These are phyloP conservation scores for Neofusicoccum sp. DNA, from an alignment of 2,329 filamentous ascomycete species.

Conservation along the genomic window DNA sequence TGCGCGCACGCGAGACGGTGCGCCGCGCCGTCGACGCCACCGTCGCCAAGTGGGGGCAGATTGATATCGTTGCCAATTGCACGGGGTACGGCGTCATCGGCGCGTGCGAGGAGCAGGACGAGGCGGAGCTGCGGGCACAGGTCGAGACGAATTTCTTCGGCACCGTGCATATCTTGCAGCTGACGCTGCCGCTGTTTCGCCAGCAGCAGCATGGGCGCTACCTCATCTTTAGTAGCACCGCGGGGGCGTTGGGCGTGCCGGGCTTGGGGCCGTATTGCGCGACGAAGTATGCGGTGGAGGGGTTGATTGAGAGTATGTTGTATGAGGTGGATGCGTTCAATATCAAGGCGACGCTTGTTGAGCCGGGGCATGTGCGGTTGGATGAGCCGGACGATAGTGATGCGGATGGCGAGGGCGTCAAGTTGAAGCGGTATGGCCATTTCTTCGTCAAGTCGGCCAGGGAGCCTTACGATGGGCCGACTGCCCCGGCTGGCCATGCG, in stretches of 20 bases:
- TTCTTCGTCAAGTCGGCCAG: slow-evolving; percentile 83
- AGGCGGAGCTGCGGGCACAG: slow-evolving; percentile 90
- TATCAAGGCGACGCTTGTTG: slow-evolving; percentile 89
- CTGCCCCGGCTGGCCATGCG: slow-evolving; percentile 82
- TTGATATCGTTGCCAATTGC: slow-evolving; percentile 47
- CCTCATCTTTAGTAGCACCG: slow-evolving; percentile 90
- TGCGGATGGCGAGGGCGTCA: slow-evolving; percentile 22
- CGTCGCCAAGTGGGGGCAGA: slow-evolving; percentile 68
- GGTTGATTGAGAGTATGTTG: slow-evolving; percentile 91
- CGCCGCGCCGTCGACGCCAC: slow-evolving; percentile 66
- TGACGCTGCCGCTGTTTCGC: slow-evolving; percentile 84
- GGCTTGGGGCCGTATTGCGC: slow-evolving; percentile 93
- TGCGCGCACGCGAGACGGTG: slow-evolving; percentile 78
- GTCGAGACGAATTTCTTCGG: slow-evolving; percentile 99
- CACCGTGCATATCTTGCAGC: slow-evolving; percentile 87
- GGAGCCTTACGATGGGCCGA: slow-evolving; percentile 73
- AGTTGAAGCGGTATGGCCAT: slow-evolving; percentile 79
- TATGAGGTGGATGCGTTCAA: slow-evolving; percentile 93
- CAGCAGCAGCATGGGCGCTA: slow-evolving; percentile 73
- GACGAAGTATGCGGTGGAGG: slow-evolving; percentile 95
- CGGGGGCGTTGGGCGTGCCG: slow-evolving; percentile 88
- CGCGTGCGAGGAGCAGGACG: slow-evolving; percentile 94
- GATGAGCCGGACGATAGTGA: slow-evolving; percentile 68
- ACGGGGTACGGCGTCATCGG: slow-evolving; percentile 92
- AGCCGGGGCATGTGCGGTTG: slow-evolving; percentile 81